phyloP scores from a whole-genome alignment of 768 basidiomycete species.

The Boletus rubropictus region DNA sequence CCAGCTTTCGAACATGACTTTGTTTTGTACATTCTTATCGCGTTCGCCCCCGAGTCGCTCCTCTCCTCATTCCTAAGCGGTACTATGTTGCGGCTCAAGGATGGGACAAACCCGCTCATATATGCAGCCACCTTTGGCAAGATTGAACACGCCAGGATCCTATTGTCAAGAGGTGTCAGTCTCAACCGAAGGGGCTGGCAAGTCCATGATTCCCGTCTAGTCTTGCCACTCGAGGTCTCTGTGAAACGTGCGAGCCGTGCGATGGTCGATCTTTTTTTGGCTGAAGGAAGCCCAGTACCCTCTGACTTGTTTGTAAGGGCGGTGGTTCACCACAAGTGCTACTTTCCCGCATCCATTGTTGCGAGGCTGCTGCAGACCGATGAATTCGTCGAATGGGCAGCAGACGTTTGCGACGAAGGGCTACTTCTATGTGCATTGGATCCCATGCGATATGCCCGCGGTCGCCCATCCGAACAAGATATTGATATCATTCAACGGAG shows the following conservation, averaged over 20 bases:
- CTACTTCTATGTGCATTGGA: neutral
- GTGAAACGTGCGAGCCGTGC: neutral
- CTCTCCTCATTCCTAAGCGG: neutral
- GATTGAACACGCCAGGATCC: neutral
- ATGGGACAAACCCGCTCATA: neutral
- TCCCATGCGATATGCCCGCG: neutral
- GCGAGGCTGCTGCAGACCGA: neutral
- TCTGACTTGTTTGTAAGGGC: neutral
- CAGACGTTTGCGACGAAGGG: neutral
- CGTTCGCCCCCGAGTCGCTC: neutral
- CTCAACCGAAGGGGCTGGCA: neutral
- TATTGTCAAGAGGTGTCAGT: neutral
- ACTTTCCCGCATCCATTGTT: neutral
- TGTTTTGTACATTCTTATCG: neutral
- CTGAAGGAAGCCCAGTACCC: neutral
- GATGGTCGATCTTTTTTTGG: neutral
- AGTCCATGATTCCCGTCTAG: neutral
- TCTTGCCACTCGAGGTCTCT: neutral
- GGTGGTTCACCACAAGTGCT: neutral
- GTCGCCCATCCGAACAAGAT: neutral
- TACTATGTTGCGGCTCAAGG: neutral
- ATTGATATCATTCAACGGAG: neutral
- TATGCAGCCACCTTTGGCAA: neutral
- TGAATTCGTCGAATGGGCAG: conserved; percentile 11
- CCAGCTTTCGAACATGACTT: neutral